Percentiles rank a stretch among this genome's conserved stretches.
phyloP scores from a whole-genome alignment of 495 filamentous ascomycete genomes.

The Xylaria castorea region DNA sequence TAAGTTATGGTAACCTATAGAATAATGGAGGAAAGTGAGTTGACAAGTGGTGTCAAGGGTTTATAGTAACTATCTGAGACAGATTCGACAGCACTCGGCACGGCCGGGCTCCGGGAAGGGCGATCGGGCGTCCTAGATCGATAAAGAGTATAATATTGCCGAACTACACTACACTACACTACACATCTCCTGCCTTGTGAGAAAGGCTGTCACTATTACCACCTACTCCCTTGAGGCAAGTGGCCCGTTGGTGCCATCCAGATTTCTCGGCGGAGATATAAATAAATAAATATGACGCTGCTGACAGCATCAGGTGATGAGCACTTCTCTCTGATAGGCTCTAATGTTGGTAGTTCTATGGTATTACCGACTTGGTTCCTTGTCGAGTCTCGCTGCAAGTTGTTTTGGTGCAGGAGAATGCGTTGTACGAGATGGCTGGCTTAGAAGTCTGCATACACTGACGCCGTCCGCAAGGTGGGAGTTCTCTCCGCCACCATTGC shows the following conservation, averaged over 20 bases:
- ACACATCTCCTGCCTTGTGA: constrained; percentile 2
- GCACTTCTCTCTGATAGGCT: constrained; percentile 17
- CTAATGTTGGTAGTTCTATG: background rate
- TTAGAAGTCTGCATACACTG: constrained; percentile 1
- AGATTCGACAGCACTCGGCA: background rate
- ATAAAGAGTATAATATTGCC: background rate
- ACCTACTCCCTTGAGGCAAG: background rate
- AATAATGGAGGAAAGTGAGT: background rate
- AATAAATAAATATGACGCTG: constrained; percentile 27
- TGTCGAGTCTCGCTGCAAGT: constrained; percentile 9
- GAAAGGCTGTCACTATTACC: background rate
- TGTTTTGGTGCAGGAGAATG: background rate
- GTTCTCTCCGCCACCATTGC: background rate
- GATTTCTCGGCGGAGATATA: constrained; percentile 21
- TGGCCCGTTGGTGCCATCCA: constrained; percentile 4
- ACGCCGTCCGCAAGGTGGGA: background rate
- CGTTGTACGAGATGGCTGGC: background rate
- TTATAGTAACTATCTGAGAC: background rate
- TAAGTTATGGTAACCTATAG: background rate
- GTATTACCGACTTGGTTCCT: constrained; percentile 18
- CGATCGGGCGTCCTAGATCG: background rate
- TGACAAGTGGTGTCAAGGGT: background rate
- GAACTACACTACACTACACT: too few species aligned
- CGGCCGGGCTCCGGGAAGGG: constrained; percentile 4
- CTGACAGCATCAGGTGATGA: constrained; percentile 16